A percentile compares a stretch with the other conserved stretches of the same genome.
Conservation (phyloP, 1,139 yeast genomes). For the Geotrichum histeridarum region DNA sequence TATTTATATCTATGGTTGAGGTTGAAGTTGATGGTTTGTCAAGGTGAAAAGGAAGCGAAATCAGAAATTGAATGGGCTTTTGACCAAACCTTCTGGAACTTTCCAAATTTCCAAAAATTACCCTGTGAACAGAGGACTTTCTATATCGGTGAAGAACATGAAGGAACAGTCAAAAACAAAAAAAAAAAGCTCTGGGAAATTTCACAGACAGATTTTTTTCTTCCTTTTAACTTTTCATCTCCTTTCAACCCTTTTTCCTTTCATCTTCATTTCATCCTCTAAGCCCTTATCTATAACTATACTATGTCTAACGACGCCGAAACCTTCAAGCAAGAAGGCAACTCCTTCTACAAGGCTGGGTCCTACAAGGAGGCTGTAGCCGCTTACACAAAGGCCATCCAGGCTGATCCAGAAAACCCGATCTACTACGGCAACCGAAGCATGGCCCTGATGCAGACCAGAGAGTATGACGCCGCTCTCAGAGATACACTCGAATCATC, state of each 20-base stretch:
- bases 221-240: neutral
- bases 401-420: slow-evolving; percentile 37
- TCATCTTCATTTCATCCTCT: neutral
- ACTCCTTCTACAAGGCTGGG: slow-evolving; percentile 38
- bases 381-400: slow-evolving; percentile 38
- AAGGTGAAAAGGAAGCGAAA: no score
- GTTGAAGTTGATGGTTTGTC: no score
- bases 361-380: slow-evolving; percentile 37
- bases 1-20: no score
- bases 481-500: slow-evolving; percentile 43
- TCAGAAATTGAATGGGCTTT: no score
- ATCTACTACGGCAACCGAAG: slow-evolving; percentile 72
- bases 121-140: neutral
- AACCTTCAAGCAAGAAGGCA: slow-evolving; percentile 37
- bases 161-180: neutral
- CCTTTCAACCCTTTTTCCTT: neutral
- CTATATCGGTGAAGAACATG: neutral
- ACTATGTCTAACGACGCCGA: slow-evolving; percentile 31
- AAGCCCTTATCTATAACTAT: neutral
- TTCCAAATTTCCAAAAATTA: slow-evolving; percentile 9
- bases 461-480: slow-evolving; percentile 54
- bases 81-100: slow-evolving; percentile 14
- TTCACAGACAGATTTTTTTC: neutral
- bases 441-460: slow-evolving; percentile 62
- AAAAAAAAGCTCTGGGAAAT: neutral